A percentile compares a stretch with the other conserved stretches of the same genome.
Conservation (phyloP, 495 filamentous ascomycete genomes). For the Aspergillus baeticus region DNA sequence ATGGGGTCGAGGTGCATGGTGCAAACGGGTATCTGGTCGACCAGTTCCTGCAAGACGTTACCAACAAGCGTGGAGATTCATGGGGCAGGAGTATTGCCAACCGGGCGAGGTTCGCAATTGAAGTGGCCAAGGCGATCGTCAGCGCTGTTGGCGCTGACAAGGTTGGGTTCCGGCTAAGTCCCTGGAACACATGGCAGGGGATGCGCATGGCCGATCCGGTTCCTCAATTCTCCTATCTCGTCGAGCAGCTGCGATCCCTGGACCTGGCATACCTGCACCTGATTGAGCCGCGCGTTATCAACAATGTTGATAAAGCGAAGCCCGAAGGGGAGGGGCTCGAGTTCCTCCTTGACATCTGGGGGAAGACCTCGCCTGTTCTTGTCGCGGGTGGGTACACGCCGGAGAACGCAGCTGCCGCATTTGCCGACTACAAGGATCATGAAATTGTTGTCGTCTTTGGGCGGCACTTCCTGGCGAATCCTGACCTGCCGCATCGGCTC, state of each 20-base stretch:
- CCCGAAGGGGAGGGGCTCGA: conserved; percentile 50
- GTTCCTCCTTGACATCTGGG: conserved; percentile 38
- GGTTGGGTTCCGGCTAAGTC: conserved; percentile 58
- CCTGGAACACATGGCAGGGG: conserved; percentile 59
- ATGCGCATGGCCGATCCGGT: conserved; percentile 62
- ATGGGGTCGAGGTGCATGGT: conserved; percentile 74
- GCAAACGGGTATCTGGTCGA: conserved; percentile 76
- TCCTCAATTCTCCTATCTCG: conserved; percentile 58
- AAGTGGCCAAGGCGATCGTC: conserved; percentile 57
- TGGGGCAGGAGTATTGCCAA: conserved; percentile 71
- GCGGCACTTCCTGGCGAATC: conserved; percentile 65
- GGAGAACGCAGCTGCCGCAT: conserved; percentile 38
- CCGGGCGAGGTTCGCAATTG: conserved; percentile 58
- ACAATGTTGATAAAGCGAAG: conserved; percentile 23
- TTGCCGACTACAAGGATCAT: conserved; percentile 47
- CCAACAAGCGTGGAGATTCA: conserved; percentile 60
- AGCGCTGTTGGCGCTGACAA: conserved; percentile 58
- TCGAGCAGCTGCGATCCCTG: conserved; percentile 42
- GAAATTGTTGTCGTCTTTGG: conserved; percentile 58
- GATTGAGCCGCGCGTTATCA: conserved; percentile 13
- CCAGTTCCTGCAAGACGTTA: conserved; percentile 64
- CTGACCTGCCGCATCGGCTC: conserved; percentile 63
- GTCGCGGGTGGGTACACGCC: conserved; percentile 56
- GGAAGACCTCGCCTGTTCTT: conserved; percentile 49
- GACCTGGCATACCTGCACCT: conserved; percentile 60